Evolutionary conservation across 192 early-diverging fungal genomes (phyloP).

Genomic region (Backusella westeae): DNA sequence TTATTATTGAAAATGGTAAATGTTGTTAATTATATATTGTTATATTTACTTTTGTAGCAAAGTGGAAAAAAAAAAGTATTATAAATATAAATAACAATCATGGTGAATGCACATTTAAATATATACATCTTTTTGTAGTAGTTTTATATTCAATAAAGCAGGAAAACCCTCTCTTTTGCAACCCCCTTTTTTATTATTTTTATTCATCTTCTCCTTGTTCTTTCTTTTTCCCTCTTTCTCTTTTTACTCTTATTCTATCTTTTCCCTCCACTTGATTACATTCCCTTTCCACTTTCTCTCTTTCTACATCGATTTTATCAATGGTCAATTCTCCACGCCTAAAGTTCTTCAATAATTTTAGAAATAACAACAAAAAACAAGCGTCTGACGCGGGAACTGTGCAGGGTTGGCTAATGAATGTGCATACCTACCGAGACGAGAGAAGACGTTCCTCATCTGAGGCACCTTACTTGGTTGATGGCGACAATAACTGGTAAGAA

Average conservation of each 20-base stretch:
- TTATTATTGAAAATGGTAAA: not conserved
- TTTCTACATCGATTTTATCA: not conserved
- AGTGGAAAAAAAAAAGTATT: not conserved
- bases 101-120: not conserved
- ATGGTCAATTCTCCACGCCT: not conserved
- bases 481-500: not conserved
- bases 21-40: not conserved
- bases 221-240: not conserved
- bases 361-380: not conserved
- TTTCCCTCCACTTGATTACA: not conserved
- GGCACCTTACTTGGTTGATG: not conserved
- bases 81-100: not conserved
- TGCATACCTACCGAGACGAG: slow-evolving; percentile 10
- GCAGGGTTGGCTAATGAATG: slow-evolving; percentile 15
- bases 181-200: not conserved
- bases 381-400: not conserved
- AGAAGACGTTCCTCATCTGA: not conserved
- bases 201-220: not conserved
- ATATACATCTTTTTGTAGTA: too few species aligned
- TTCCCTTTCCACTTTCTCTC: not conserved
- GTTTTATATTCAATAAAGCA: not conserved
- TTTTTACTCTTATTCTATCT: not conserved
- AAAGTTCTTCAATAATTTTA: not conserved
- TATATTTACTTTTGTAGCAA: not conserved
- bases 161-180: not conserved